A percentile compares a stretch with the other conserved stretches of the same genome.
Evolutionary conservation across 805 yeast genomes (phyloP).

Genomic region (Barnettozyma botsteinii): DNA sequence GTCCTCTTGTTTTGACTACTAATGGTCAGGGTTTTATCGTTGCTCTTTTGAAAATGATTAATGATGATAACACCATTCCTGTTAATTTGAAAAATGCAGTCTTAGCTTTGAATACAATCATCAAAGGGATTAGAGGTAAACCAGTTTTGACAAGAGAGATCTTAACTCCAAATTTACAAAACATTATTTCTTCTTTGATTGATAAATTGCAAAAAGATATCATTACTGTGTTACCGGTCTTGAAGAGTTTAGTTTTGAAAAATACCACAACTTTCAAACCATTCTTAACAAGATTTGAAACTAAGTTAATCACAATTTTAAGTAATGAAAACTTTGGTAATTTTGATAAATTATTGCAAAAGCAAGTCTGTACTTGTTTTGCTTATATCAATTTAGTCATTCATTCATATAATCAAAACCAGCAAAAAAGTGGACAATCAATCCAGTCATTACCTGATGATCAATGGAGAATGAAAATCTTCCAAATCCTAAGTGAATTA

Average conservation of each 20-base stretch:
- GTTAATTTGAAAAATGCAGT: slow-evolving; percentile 29
- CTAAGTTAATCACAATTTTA: slow-evolving; percentile 34
- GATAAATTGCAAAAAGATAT: slow-evolving; percentile 35
- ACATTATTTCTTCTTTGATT: slow-evolving; percentile 49
- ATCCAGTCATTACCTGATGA: slow-evolving; percentile 34
- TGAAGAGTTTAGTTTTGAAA: slow-evolving; percentile 40
- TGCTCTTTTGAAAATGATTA: slow-evolving; percentile 31
- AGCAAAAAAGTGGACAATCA: slow-evolving; percentile 22
- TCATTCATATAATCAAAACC: slow-evolving; percentile 38
- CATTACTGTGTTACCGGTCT: slow-evolving; percentile 31
- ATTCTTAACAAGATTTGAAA: slow-evolving; percentile 56
- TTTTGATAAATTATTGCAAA: slow-evolving; percentile 36
- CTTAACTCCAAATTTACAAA: slow-evolving; percentile 71
- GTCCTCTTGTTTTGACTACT: slow-evolving; percentile 27
- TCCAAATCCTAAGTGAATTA: slow-evolving; percentile 44
- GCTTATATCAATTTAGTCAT: slow-evolving; percentile 48
- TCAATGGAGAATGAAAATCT: slow-evolving; percentile 44
- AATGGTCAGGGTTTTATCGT: slow-evolving; percentile 34
- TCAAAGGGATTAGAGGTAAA: slow-evolving; percentile 59
- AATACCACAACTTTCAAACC: slow-evolving; percentile 84
- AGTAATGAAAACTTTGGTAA: slow-evolving; percentile 29
- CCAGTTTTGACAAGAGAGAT: slow-evolving; percentile 80
- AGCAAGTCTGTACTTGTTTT: slow-evolving; percentile 40
- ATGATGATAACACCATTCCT: slow-evolving; percentile 26
- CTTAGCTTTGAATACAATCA: slow-evolving; percentile 26